Evolutionary conservation across 1,284 basidiomycete genomes (phyloP).

Genomic region (Kwoniella shivajii): DNA sequence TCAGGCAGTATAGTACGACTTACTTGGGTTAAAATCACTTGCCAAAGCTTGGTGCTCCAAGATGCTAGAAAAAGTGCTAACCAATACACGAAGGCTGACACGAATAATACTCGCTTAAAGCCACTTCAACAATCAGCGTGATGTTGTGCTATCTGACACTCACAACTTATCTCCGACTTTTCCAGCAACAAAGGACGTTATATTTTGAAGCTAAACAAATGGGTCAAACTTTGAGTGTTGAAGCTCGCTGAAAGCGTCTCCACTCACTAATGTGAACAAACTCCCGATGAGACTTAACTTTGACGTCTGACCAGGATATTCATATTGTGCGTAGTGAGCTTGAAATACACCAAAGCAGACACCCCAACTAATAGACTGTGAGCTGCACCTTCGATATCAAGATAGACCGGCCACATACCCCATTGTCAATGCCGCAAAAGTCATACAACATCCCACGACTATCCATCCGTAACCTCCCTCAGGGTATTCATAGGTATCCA

Average conservation of each 20-base stretch:
- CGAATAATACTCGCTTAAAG: conserved; percentile 3
- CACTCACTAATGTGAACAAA: conserved; percentile 11
- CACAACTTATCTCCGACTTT: conserved; percentile 26
- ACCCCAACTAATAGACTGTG: conserved; percentile 23
- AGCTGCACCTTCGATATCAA: background rate
- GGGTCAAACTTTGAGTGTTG: too few relatives aligned
- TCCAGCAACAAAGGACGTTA: conserved; percentile 21
- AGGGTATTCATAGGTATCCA: conserved; percentile 24
- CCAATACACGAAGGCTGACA: conserved; percentile 27
- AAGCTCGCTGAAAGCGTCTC: background rate
- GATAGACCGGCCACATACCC: conserved; percentile 23
- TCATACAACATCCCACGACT: conserved; percentile 37
- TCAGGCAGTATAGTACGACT: background rate
- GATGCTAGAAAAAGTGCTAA: conserved; percentile 28
- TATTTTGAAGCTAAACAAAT: conserved; percentile 10
- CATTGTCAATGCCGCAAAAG: conserved; percentile 32
- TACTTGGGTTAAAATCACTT: conserved; percentile 29
- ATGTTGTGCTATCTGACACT: background rate
- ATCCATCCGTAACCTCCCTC: conserved; percentile 48
- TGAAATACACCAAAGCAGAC: conserved; percentile 41
- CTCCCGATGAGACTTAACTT: conserved; percentile 9
- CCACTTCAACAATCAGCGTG: background rate
- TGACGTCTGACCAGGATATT: background rate
- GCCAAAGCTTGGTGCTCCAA: conserved; percentile 29
- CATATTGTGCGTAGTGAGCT: conserved; percentile 7